A percentile compares a stretch with the other conserved stretches of the same genome.
Evolutionary conservation across 768 basidiomycete genomes (phyloP).

Genomic region (Hortiboletus campestris): DNA sequence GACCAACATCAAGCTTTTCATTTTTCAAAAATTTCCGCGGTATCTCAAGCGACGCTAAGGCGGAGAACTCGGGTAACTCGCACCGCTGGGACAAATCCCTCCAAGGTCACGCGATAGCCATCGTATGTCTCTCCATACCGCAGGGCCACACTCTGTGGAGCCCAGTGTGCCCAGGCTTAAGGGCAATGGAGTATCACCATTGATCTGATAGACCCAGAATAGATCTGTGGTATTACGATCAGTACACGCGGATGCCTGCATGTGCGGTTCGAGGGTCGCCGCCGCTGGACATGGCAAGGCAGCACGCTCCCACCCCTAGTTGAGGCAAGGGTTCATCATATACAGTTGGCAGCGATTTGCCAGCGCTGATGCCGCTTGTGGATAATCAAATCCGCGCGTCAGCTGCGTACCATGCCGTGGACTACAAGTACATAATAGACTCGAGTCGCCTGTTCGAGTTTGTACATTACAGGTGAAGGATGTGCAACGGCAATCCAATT

Average conservation of each 20-base stretch:
- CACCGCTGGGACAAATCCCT: background rate
- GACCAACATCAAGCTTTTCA: constrained; percentile 1
- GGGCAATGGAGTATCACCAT: constrained; percentile 9
- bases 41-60: constrained; percentile 7
- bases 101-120: background rate
- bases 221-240: constrained; percentile 12
- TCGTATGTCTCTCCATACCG: background rate
- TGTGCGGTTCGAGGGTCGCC: background rate
- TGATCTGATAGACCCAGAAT: constrained; percentile 10
- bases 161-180: constrained; percentile 17
- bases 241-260: constrained; percentile 23
- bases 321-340: background rate
- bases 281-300: background rate
- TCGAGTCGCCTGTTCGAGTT: background rate
- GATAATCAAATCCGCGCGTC: constrained; percentile 10
- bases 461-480: background rate
- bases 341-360: constrained; percentile 7
- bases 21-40: background rate
- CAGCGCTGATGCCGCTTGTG: constrained; percentile 5
- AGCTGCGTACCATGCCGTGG: background rate
- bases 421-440: background rate
- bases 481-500: background rate
- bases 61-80: background rate
- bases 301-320: constrained; percentile 14
- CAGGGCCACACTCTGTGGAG: constrained; percentile 4